Base-by-base conservation (phyloP, 2,329 filamentous ascomycete species). In the Myriosclerotinia scirpicola region DNA sequence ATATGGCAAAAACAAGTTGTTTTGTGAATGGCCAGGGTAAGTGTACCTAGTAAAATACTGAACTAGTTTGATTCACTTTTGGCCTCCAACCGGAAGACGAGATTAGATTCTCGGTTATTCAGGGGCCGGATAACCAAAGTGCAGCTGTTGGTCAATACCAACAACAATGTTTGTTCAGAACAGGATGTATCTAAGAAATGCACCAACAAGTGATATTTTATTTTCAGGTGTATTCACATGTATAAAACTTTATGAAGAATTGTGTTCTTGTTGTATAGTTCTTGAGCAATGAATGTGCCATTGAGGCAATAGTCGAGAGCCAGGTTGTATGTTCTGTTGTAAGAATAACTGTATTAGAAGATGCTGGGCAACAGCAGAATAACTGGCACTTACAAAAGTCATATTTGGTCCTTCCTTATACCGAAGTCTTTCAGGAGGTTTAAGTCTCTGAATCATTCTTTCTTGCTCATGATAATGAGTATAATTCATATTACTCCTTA, bases 51-150 rank as follows among this genome's bases (percentile, higher is more conserved):
- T 34, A 11, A 11, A 50, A 20, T 15, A 14, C 15, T 50, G n/a
- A 50, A 61, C 6, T 20, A 50, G 46, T 30, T 50, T 38, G 20
- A 58, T 44, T 58, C 17, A 59, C 42, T 36, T 34, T 46, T 42
- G 8, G 20, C 12, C 22, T 42, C 22, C 14, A 60, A 48, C 30
- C 3, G n/a, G n/a, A 9, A 59, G 42, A n/a, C 8, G 17, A 22
- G 5, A 36, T n/a, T 48, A 6, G 17, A 48, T 17, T 5, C n/a
- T 60, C 30, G 58, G 46, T 9, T 50, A 50, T 12, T 50, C 30
- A 60, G 44, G 42, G 58, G 44, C 30, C 5, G 8, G n/a, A 14
- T 36, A 26, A 14, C 12, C 6, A 40, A 55, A 42, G 15, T 42
- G 3, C 1, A 22, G n/a, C 9, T 55, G 6, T 38, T 38, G 14